phyloP scores from a whole-genome alignment of 148 eudicot genomes.

The Selenicereus undatus region DNA sequence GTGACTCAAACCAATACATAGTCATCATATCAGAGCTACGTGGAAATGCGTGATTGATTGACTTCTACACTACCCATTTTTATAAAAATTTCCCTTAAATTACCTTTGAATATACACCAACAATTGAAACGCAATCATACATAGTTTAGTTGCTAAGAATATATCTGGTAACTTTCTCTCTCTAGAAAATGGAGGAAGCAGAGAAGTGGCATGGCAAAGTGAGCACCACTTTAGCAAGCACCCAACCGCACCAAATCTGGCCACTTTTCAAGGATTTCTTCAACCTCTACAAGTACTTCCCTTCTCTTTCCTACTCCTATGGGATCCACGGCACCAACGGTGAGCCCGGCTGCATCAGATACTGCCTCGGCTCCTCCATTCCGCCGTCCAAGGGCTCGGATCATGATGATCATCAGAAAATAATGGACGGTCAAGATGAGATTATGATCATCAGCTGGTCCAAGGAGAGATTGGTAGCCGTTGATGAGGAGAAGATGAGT shows the following conservation, averaged over 20 bases:
- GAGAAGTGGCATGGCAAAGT: conserved; percentile 56
- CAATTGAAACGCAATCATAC: neutral
- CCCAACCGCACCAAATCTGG: conserved; percentile 55
- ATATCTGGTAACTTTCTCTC: neutral
- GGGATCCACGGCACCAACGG: conserved; percentile 76
- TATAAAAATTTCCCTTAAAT: no score
- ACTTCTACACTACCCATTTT: neutral
- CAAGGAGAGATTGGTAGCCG: conserved; percentile 54
- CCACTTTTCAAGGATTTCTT: conserved; percentile 65
- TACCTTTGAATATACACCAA: neutral
- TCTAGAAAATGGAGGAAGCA: conserved; percentile 11
- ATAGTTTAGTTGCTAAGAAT: no score
- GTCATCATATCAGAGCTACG: neutral
- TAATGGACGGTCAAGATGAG: conserved; percentile 18
- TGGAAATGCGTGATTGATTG: neutral
- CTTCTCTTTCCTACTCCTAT: conserved; percentile 45
- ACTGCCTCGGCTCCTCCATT: conserved; percentile 50
- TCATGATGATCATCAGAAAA: neutral
- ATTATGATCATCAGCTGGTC: conserved; percentile 40
- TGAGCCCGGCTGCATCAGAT: conserved; percentile 63
- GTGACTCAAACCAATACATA: neutral
- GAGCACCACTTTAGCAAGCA: conserved; percentile 29
- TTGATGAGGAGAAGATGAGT: conserved; percentile 40
- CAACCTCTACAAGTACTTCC: conserved; percentile 59
- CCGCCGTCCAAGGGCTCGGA: conserved; percentile 16